These are phyloP conservation scores for Phylloboletellus chloephorus DNA, from an alignment of 1,284 basidiomycete genomes.

Conservation along the genomic window DNA sequence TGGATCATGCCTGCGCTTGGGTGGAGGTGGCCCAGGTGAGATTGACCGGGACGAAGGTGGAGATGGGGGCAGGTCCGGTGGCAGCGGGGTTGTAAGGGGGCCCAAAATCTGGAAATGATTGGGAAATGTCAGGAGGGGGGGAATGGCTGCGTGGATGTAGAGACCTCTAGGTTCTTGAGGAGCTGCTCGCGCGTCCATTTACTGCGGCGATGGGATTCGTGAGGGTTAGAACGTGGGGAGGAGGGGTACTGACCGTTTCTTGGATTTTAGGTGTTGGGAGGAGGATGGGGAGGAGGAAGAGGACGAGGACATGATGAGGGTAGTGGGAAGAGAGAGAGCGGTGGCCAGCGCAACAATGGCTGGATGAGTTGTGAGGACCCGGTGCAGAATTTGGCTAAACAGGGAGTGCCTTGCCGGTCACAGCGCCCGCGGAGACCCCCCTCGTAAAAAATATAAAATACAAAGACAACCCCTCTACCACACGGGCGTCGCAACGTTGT, in stretches of 20 bases:
- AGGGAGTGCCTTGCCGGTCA: slow-evolving; percentile 35
- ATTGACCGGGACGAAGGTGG: slow-evolving; percentile 59
- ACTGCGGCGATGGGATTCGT: slow-evolving; percentile 35
- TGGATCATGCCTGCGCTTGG: slow-evolving; percentile 58
- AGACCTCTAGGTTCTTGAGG: slow-evolving; percentile 54
- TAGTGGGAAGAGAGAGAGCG: slow-evolving; percentile 37
- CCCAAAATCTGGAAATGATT: slow-evolving; percentile 49
- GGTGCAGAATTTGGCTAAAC: slow-evolving; percentile 33
- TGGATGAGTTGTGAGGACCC: slow-evolving; percentile 32
- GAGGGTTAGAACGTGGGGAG: slow-evolving; percentile 22
- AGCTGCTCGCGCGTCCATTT: slow-evolving; percentile 59
- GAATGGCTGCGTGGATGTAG: slow-evolving; percentile 2
- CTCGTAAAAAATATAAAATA: slow-evolving; percentile 8
- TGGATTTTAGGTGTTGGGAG: slow-evolving; percentile 18
- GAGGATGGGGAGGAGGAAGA: slow-evolving; percentile 28
- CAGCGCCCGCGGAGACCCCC: slow-evolving; percentile 32
- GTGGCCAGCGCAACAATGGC: slow-evolving; percentile 36
- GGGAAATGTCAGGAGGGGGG: slow-evolving; percentile 16
- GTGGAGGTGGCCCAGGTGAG: slow-evolving; percentile 46
- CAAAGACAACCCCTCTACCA: slow-evolving; percentile 8
- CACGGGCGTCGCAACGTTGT: slow-evolving; percentile 7
- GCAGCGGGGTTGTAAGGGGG: slow-evolving; percentile 47
- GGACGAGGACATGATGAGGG: slow-evolving; percentile 31
- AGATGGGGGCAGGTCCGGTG: slow-evolving; percentile 60
- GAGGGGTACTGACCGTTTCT: slow-evolving; percentile 35